Conservation (phyloP, 371 early-diverging fungal species). For the Lichtheimia hyalospora region DNA sequence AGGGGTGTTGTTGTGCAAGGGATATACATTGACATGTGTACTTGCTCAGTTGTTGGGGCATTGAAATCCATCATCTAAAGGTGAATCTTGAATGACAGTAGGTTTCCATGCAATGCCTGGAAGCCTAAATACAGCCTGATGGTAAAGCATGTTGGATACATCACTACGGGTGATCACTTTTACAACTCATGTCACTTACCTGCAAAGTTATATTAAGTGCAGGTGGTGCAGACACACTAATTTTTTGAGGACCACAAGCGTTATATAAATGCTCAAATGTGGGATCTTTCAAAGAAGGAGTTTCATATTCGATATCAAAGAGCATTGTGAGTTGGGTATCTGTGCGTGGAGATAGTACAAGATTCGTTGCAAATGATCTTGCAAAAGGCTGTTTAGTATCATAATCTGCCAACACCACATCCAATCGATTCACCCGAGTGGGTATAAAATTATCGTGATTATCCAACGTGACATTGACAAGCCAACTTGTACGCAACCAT, state of each 20-base stretch:
- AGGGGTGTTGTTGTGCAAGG: too few species aligned
- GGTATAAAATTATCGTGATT: constrained; percentile 32
- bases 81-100: constrained; percentile 15
- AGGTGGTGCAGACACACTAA: constrained; percentile 11
- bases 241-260: constrained; percentile 29
- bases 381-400: constrained; percentile 17
- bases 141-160: neutral
- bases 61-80: constrained; percentile 27
- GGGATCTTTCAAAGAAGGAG: constrained; percentile 16
- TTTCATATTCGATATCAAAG: constrained; percentile 16
- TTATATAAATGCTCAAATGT: constrained; percentile 27
- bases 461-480: constrained; percentile 29
- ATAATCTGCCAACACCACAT: constrained; percentile 16
- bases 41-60: constrained; percentile 22
- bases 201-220: constrained; percentile 25
- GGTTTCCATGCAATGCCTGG: constrained; percentile 41
- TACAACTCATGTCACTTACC: constrained; percentile 4
- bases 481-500: constrained; percentile 22
- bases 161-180: neutral
- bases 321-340: constrained; percentile 8
- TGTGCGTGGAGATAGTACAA: constrained; percentile 7
- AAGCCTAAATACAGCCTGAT: constrained; percentile 33
- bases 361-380: neutral
- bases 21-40: too few species aligned
- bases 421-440: constrained; percentile 19